Evolutionary conservation across 164 flowering plant genomes (phyloP).

Genomic region (Dillenia suffruticosa): DNA sequence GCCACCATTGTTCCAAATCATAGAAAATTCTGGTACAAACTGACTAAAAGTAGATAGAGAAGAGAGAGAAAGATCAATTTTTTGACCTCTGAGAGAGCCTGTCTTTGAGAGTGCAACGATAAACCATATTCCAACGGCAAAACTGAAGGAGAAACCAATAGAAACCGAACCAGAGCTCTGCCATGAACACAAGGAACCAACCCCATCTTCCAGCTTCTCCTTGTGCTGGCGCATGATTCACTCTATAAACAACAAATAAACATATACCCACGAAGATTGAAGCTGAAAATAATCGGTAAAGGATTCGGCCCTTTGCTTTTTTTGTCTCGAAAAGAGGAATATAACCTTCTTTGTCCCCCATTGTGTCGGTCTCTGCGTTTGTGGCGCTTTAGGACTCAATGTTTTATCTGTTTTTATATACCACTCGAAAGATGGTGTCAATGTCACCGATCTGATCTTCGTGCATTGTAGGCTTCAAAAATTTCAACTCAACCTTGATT

Average conservation of each 20-base stretch:
- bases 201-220: constrained; percentile 16
- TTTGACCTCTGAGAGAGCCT: constrained; percentile 39
- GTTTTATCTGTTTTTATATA: too few species aligned
- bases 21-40: too few species aligned
- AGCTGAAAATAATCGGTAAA: constrained; percentile 14
- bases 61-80: too few species aligned
- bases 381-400: background rate
- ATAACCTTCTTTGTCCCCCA: constrained; percentile 6
- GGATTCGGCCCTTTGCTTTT: constrained; percentile 13
- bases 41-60: background rate
- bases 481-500: too few species aligned
- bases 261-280: constrained; percentile 21
- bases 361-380: background rate
- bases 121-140: constrained; percentile 28
- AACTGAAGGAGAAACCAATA: constrained; percentile 30
- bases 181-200: constrained; percentile 29
- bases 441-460: too few species aligned
- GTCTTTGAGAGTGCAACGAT: constrained; percentile 31
- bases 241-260: constrained; percentile 25
- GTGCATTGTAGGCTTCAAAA: too few species aligned
- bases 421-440: too few species aligned
- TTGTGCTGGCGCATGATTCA: constrained; percentile 14
- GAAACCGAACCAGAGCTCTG: constrained; percentile 41
- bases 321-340: constrained; percentile 27
- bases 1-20: too few species aligned